phyloP scores from a whole-genome alignment of 1,284 basidiomycete species.

The Stygiomarasmius scandens region DNA sequence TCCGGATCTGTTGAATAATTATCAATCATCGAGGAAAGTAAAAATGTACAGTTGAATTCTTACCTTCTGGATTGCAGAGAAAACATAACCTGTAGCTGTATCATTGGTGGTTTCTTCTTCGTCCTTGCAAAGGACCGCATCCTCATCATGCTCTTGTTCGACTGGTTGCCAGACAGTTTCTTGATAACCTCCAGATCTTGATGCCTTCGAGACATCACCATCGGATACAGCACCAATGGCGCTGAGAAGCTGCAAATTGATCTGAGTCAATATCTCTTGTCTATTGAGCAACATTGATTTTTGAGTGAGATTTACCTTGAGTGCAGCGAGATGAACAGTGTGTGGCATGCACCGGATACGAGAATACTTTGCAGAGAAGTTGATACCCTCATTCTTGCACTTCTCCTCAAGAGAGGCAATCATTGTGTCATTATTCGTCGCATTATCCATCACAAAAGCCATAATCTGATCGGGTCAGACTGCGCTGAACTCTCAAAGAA shows the following conservation, averaged over 20 bases:
- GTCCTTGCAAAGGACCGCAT: neutral
- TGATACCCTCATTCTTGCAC: neutral
- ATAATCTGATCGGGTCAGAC: neutral
- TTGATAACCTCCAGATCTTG: neutral
- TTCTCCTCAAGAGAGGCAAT: neutral
- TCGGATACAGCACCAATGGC: neutral
- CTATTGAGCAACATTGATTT: too few species aligned
- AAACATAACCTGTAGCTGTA: neutral
- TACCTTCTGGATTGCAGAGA: neutral
- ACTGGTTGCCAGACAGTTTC: neutral
- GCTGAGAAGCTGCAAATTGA: neutral
- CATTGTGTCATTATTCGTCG: slow-evolving; percentile 2
- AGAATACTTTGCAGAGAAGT: slow-evolving; percentile 1
- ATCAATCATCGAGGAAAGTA: neutral
- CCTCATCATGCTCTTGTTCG: neutral
- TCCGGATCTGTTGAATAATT: neutral
- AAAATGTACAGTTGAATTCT: neutral
- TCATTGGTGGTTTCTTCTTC: neutral
- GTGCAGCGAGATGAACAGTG: slow-evolving; percentile 12
- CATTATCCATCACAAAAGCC: slow-evolving; percentile 10
- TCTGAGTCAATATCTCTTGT: neutral
- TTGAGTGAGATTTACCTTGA: slow-evolving; percentile 7
- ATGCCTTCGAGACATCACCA: neutral
- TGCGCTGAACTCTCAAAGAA: neutral
- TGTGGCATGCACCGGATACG: slow-evolving; percentile 13